Base-by-base conservation (phyloP, 176 grass and related monocot genomes). In the Zoysia pacifica region DNA sequence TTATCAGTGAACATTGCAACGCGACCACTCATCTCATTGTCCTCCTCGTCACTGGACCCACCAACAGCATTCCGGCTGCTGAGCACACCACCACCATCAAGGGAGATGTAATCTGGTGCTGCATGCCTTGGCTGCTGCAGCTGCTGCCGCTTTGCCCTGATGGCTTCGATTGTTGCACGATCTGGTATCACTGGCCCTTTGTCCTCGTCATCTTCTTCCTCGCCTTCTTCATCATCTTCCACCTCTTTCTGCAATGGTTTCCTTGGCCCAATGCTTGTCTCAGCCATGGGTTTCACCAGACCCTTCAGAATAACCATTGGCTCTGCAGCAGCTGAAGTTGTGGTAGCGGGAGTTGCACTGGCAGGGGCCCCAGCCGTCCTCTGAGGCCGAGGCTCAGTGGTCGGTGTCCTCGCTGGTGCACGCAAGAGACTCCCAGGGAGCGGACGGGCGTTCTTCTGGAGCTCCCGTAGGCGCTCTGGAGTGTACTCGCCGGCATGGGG, bases 401-500 rank as follows among this genome's bases (percentile, higher is more conserved):
- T 50, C 0, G 82, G 72, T 65, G 82, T 65, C 5, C 80, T 51
- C 7, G 45, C 69, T 0, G 79, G 82, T 3, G 82, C 58, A 0
- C 83, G 76, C 72, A 88, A 16, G 15, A 92, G 87, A 66, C 90
- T 93, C 53, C 91, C 87, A 45, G 83, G 88, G n/a, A 97, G 91
- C 0, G 87, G 83, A 7, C 92, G 90, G 2, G 96, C 88, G 75
- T 98, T 98, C 75, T 98, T 94, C 84, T 98, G 95, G 62, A 98
- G 90, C 95, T 98, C 95, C 11, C 89, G 84, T 43, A 98, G 90
- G 79, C 85, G 91, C 79, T 98, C 96, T 10, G 87, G 91, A 8
- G 96, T 98, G 76, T 98, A 98, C 84, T 98, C 96, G 0, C 96
- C 92, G 4, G 92, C 89, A 70, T 93, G 90, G 14, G 92, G 86